Percentiles rank a stretch among this genome's conserved stretches.
Conservation (phyloP, 441 rosid genomes). For the Hypseocharis bilobata region DNA sequence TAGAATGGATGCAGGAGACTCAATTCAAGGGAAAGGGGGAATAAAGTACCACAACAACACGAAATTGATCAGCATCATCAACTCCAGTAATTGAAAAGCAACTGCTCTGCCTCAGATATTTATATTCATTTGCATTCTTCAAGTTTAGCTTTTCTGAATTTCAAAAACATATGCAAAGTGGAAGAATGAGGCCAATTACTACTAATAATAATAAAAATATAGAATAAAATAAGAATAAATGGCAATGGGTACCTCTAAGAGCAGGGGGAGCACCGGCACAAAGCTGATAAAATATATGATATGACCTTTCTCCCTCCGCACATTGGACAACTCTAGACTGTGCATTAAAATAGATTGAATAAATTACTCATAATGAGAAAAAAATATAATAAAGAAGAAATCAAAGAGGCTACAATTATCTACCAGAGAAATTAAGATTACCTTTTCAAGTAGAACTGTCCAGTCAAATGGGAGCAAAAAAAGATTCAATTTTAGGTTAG, state of each 20-base stretch:
- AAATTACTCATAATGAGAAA: slow-evolving; percentile 11
- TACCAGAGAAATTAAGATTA: slow-evolving; percentile 28
- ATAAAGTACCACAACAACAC: slow-evolving; percentile 48
- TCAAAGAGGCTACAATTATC: slow-evolving; percentile 13
- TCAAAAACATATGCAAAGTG: slow-evolving; percentile 20
- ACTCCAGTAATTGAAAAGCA: slow-evolving; percentile 72
- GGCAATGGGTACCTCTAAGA: slow-evolving; percentile 53
- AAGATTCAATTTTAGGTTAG: slow-evolving; percentile 32
- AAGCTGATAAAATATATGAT: slow-evolving; percentile 97
- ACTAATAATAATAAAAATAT: slow-evolving; percentile 8
- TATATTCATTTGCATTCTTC: slow-evolving; percentile 64
- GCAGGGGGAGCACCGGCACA: slow-evolving; percentile 80
- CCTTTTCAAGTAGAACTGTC: slow-evolving; percentile 97
- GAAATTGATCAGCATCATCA: slow-evolving; percentile 71
- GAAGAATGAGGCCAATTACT: slow-evolving; percentile 6
- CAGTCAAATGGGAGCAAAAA: slow-evolving; percentile 25
- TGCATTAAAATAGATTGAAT: slow-evolving; percentile 25
- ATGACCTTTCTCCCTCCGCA: slow-evolving; percentile 92
- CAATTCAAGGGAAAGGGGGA: slow-evolving; percentile 11
- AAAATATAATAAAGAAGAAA: slow-evolving; percentile 8
- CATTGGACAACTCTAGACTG: slow-evolving; percentile 99
- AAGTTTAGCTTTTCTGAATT: slow-evolving; percentile 72
- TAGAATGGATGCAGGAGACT: slow-evolving; percentile 15
- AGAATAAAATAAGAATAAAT: background rate
- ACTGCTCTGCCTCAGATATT: slow-evolving; percentile 77